Evolutionary conservation across 2,329 filamentous ascomycete genomes (phyloP), one percentile per base, ranked within the genome.

Genomic region (Penicillium glabrum): DNA sequence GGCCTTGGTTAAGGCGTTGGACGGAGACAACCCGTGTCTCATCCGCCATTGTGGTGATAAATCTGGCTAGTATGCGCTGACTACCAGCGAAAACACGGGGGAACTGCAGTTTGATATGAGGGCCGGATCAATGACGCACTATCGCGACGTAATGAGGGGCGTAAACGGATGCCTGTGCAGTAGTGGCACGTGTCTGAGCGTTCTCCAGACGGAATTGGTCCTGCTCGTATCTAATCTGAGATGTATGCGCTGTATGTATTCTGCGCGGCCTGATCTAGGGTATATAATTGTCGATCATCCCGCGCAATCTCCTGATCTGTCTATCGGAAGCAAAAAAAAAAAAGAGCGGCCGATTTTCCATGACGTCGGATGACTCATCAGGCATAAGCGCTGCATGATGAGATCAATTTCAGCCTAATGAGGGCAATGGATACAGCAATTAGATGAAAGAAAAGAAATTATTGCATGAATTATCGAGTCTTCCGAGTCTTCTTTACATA

Each of bases 11-110:
- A 26, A 78, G 66, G 52, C 71, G 68, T 33, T 72, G 69, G 21
- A 77, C 74, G 10, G 75, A 69, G 26, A 75, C 60, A 46, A 78
- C 71, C 33, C 72, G 71, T 35, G 76, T 61, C 58, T 71, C 67
- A 48, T 57, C 49, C 46, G 65, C 47, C 63, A 65, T 63, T 9
- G 54, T 67, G 33, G 56, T 64, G 35, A 67, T 51, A 19, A 59
- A 58, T 61, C 66, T 65, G 52, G 53, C 58, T 58, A 68, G 62
- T 62, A 65, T 68, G 64, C 66, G 65, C 68, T 65, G 68, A 64
- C 62, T 64, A 67, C 70, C 69, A 68, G 69, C 67, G 51, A 67
- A 57, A 53, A 66, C 45, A 56, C 66, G 69, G 61, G 58, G 54
- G 31, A 63, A 61, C 58, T 68, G 60, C 70, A 72, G 60, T 56